These are phyloP conservation scores for Xylariaceae sp. DNA, from an alignment of 2,329 filamentous ascomycete species.

Conservation along the genomic window DNA sequence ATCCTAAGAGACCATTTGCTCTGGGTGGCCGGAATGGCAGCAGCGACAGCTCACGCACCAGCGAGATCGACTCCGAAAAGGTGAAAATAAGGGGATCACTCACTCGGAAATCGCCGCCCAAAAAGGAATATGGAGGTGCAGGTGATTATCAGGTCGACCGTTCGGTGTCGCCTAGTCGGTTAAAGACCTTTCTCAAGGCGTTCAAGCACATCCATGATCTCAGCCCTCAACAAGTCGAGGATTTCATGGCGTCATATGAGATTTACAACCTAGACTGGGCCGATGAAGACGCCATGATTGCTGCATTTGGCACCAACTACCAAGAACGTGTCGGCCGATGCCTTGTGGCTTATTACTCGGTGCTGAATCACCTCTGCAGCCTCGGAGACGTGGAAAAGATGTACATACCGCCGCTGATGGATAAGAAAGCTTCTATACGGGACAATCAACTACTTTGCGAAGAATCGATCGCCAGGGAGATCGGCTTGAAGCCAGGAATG, in stretches of 20 bases:
- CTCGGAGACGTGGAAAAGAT: constrained; percentile 64
- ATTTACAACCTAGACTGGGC: constrained; percentile 64
- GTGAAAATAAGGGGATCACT: constrained; percentile 31
- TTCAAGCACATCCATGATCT: constrained; percentile 58
- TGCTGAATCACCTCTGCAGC: constrained; percentile 61
- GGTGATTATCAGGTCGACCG: constrained; percentile 46
- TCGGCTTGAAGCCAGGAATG: constrained; percentile 53
- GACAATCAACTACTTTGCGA: constrained; percentile 62
- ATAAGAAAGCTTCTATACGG: constrained; percentile 54
- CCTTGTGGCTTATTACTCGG: constrained; percentile 59
- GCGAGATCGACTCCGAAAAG: constrained; percentile 44
- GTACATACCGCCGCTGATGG: constrained; percentile 63
- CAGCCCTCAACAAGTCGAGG: constrained; percentile 57
- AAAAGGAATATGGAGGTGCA: constrained; percentile 25
- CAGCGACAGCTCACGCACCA: constrained; percentile 45
- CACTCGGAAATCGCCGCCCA: constrained; percentile 8
- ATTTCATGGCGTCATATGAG: constrained; percentile 63
- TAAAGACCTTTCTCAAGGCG: constrained; percentile 57
- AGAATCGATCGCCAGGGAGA: constrained; percentile 55
- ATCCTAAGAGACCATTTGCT: constrained; percentile 20
- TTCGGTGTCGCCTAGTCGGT: constrained; percentile 54
- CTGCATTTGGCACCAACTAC: constrained; percentile 55
- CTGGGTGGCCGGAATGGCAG: constrained; percentile 37
- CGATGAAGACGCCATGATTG: constrained; percentile 55
- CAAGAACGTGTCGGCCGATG: constrained; percentile 58